Base-by-base conservation (phyloP, 441 rosid species). In the Gossypium schwendimanii region DNA sequence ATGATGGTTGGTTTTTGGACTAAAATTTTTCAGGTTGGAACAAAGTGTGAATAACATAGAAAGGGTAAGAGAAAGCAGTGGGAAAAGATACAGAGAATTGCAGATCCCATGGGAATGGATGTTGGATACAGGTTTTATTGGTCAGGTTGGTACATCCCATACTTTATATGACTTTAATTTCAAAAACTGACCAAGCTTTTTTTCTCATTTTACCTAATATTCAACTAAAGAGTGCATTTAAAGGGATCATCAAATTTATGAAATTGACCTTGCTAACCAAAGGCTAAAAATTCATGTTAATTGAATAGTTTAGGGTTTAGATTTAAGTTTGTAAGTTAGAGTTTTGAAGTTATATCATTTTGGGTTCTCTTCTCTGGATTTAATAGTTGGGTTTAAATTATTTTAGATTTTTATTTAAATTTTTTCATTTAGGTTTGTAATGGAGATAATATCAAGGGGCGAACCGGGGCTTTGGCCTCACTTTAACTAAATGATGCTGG, bases 61-160 rank as follows among this genome's bases (percentile, higher is more conserved):
- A 78, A 83, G 80, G 73, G 70, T 47, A n/a, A 83, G 91, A 69
- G 94, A 89, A 39, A 82, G 82, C 70, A 70, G 77, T 8, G 61
- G 83, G 45, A 88, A 86, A 79, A 86, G 82, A 76, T 89, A 88
- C 85, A 84, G 79, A 68, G 94, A 86, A 36, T 73, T 83, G 63
- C 88, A 86, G 73, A 88, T 89, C 76, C 94, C 92, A 1, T 89
- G 92, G 84, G 89, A 87, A 53, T 89, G 94, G 94, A 84, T 89
- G 94, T 78, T 85, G 54, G 89, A 89, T 26, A 59, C 87, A 2
- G 92, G 91, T 63, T 67, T 88, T 71, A 74, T 85, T 59, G 89
- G 94, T 71, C 92, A 89, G 90, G 94, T 87, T 73, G 77, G 84
- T 81, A 45, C 33, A 52, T 39, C 47, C 1, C 5, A 33, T 31